phyloP scores from a whole-genome alignment of 257 asterid genomes.

The Lantana camara region DNA sequence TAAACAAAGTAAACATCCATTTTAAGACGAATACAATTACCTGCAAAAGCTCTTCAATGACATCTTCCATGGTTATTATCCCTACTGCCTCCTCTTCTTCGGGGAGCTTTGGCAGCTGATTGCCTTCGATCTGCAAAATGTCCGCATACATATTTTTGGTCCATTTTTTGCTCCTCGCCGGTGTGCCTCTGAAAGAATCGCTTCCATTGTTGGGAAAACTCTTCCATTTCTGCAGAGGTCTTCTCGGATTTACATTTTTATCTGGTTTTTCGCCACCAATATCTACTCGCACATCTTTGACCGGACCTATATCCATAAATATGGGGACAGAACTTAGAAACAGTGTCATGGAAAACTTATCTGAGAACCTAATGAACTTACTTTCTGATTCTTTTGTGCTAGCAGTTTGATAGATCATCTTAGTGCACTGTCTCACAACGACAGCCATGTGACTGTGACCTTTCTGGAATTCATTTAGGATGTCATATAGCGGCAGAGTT shows the following conservation, averaged over 20 bases:
- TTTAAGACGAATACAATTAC: slow-evolving; percentile 31
- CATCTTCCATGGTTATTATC: slow-evolving; percentile 93
- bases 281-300: slow-evolving; percentile 70
- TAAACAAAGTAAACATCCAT: background rate
- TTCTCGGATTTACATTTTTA: slow-evolving; percentile 45
- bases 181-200: slow-evolving; percentile 54
- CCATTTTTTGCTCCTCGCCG: slow-evolving; percentile 82
- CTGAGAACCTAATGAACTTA: slow-evolving; percentile 18
- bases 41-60: slow-evolving; percentile 96
- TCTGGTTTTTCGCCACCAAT: slow-evolving; percentile 68
- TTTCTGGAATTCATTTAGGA: slow-evolving; percentile 96
- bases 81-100: slow-evolving; percentile 97
- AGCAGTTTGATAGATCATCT: slow-evolving; percentile 35
- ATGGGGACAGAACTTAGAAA: slow-evolving; percentile 18
- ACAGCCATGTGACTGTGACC: slow-evolving; percentile 99
- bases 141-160: slow-evolving; percentile 79
- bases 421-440: slow-evolving; percentile 64
- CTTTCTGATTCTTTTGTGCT: slow-evolving; percentile 39
- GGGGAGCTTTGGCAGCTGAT: slow-evolving; percentile 70
- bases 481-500: slow-evolving; percentile 86
- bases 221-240: slow-evolving; percentile 77
- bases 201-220: slow-evolving; percentile 69
- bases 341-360: background rate
- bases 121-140: slow-evolving; percentile 78
- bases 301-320: slow-evolving; percentile 31